Evolutionary conservation across 495 filamentous ascomycete genomes (phyloP), one percentile per base, ranked within the genome.

Genomic region (Articulospora tetracladia): DNA sequence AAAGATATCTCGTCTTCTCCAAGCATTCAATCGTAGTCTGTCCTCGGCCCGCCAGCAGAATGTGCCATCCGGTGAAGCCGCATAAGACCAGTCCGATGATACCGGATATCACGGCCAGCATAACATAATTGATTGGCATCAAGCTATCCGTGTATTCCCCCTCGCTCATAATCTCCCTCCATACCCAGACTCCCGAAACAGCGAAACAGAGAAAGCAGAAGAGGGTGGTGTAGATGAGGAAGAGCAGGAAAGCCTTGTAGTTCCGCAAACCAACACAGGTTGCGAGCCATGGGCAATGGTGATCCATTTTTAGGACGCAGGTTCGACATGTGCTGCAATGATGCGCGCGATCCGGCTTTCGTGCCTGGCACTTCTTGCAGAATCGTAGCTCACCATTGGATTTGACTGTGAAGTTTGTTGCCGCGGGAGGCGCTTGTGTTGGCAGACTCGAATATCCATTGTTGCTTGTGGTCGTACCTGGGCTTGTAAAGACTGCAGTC

Each of bases 271-370:
- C 95, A 49, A 98, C 88, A 69, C 94, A 98, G 2, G 91, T 97
- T 20, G 95, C 94, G 50, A 98, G 80, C 94, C 94, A 98, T 6
- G 94, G 94, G 67, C 94, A 98, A 75, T 98, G 94, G 72, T 98
- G 94, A 72, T 98, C 94, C 94, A 98, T 98, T 75, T 98, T 98
- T 69, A 98, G 78, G 12, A 98, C 93, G 71, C 94, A 98, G 61
- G 87, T 86, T 57, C 86, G 84, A 73, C 94, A 98, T 15, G 91
- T 90, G 13, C 89, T 93, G 79, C 94, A 98, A 77, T 98, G 94
- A 70, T 98, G 94, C 32, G 95, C 85, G 27, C 94, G 93, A 74
- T 98, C 95, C 44, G 94, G 94, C 75, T 98, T 98, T 53, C 85
- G 83, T 28, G 84, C 85, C 73, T 93, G 87, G 73, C 94, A 98